phyloP scores from a whole-genome alignment of 805 yeast genomes.

The Zygosaccharomyces siamensis region DNA sequence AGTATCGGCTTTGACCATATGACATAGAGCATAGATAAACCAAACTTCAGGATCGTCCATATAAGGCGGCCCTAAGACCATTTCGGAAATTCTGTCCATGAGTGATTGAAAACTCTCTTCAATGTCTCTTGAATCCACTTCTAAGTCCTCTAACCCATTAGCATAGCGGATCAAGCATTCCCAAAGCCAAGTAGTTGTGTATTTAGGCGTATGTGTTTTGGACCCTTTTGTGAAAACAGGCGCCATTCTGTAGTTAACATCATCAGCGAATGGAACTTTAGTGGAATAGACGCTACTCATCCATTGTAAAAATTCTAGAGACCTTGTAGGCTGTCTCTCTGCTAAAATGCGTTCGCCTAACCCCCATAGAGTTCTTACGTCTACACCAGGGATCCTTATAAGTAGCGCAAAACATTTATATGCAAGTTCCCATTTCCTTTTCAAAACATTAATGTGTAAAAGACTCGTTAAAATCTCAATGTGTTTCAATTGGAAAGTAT shows the following conservation, averaged over 20 bases:
- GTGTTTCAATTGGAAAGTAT: slow-evolving; percentile 22
- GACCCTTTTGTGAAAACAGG: slow-evolving; percentile 32
- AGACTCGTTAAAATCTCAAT: slow-evolving; percentile 37
- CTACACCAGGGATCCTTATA: slow-evolving; percentile 45
- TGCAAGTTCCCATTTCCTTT: slow-evolving; percentile 51
- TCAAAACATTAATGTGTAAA: slow-evolving; percentile 46
- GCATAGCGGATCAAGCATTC: slow-evolving; percentile 15
- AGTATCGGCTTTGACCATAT: slow-evolving; percentile 26
- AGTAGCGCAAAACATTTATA: slow-evolving; percentile 49
- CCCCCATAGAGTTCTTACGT: slow-evolving; percentile 58
- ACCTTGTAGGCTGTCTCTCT: slow-evolving; percentile 12
- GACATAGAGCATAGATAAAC: slow-evolving; percentile 29
- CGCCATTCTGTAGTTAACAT: slow-evolving; percentile 22
- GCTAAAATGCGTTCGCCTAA: slow-evolving; percentile 53
- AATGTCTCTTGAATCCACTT: slow-evolving; percentile 1
- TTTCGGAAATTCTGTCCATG: slow-evolving; percentile 27
- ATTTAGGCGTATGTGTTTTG: slow-evolving; percentile 28
- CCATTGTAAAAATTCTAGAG: slow-evolving; percentile 28
- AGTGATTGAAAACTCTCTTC: slow-evolving; percentile 12
- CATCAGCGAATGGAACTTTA: slow-evolving; percentile 22
- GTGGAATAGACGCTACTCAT: slow-evolving; percentile 27
- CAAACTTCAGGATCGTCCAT: slow-evolving; percentile 34
- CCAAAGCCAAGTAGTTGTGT: slow-evolving; percentile 31
- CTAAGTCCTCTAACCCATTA: slow-evolving; percentile 5
- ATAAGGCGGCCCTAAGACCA: slow-evolving; percentile 32